Base-by-base conservation (phyloP, 345 rosid genomes). In the Cardamine resedifolia region DNA sequence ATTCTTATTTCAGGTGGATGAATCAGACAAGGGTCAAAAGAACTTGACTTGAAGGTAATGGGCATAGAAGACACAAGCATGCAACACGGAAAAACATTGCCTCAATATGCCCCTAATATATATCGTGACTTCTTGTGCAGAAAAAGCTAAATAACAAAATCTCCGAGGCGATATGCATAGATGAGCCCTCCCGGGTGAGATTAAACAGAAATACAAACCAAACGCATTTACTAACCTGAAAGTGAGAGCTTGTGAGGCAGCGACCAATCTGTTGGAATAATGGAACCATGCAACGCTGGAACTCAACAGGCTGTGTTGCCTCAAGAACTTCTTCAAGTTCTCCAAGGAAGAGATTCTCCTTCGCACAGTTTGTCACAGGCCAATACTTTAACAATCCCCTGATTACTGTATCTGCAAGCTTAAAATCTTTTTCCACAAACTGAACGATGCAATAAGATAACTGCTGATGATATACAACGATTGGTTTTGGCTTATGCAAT, bases 311-410 rank as follows among this genome's bases (percentile, higher is more conserved):
- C 65, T 90, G 96, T 4, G 96, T 90, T 24, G 90, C 96, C 77
- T 92, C 98, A 14, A 92, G 87, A 68, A 92, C 95, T 83, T 92
- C 98, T 81, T 90, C 98, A 60, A 92, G 96, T 79, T 92, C 96
- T 66, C 90, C 92, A 52, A 92, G 96, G 72, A 92, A 92, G 74
- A 92, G 96, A 82, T 85, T 85, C 81, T 92, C 98, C 81, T 92
- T 92, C 16, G 85, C 90, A 70, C 96, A 92, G 78, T 88, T 92
- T 51, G 85, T 90, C 75, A 88, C 80, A 21, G 98, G 98, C 98
- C 96, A 92, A 76, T 84, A 92, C 84, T 85, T 92, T 83, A 92
- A 79, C 80, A 92, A 78, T 23, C 98, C 98, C 74, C 91, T 84
- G 57, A 92, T 87, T 16, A 92, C 92, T 1, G 95, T 87, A 74